Base-by-base conservation (phyloP, 805 yeast genomes). In the Ogataea glucozyma region DNA sequence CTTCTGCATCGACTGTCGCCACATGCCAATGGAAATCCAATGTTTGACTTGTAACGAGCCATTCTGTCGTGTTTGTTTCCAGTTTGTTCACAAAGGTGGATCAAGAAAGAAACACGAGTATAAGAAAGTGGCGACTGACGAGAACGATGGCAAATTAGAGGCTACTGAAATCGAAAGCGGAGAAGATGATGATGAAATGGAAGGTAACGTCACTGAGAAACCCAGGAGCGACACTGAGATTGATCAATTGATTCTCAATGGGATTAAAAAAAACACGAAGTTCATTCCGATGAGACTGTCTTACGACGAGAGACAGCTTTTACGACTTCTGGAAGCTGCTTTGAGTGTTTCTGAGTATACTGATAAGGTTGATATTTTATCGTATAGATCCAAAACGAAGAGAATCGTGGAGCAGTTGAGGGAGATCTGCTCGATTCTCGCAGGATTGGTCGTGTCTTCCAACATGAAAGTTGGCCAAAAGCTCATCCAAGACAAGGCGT, bases 331-430 rank as follows among this genome's bases (percentile, higher is more conserved):
- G 31, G 89, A 85, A 50, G 89, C 93, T 1, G 89, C 90, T 0
- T 66, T 85, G 40, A 77, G 82, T 51, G 95, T 85, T 9, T 80
- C 87, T 12, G 91, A 85, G 53, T 85, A 85, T 57, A 85, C 91
- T 0, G 90, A 85, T 54, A 77, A 79, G 53, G 88, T 85, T 31
- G 95, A 85, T 59, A 79, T 85, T 27, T 60, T 81, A 20, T 71
- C 84, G 1, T 80, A 83, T 53, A 69, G 78, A 3, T 80, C 90
- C 4, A 83, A 85, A 55, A 68, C 88, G 2, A 82, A 76, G 57
- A 72, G 91, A 50, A 85, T 86, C 18, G 81, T 85, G 2, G 78
- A 76, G 16, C 91, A 85, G 61, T 63, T 85, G 46, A 76, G 78
- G 46, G 90, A 85, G 54, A 79, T 85, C 61, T 85, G 95, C 60